Percentiles rank a stretch among this genome's conserved stretches.
phyloP scores from a whole-genome alignment of 495 filamentous ascomycete species.

The Talaromyces adpressus region DNA sequence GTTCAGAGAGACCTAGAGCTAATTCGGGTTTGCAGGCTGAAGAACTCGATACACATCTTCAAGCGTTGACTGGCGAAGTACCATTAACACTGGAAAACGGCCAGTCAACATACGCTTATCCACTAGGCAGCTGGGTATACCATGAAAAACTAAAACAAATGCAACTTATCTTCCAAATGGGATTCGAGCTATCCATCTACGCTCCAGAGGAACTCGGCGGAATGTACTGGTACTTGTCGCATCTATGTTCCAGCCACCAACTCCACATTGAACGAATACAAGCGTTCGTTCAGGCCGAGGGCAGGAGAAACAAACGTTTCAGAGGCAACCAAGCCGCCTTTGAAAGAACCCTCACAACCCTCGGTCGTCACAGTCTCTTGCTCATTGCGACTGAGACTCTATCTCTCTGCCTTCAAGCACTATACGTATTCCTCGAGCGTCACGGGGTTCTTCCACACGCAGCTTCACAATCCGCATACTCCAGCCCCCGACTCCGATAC shows the following conservation, averaged over 20 bases:
- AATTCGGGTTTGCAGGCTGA: constrained; percentile 47
- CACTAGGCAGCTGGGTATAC: constrained; percentile 83
- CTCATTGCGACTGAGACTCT: constrained; percentile 63
- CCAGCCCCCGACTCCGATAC: constrained; percentile 64
- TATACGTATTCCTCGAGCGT: constrained; percentile 62
- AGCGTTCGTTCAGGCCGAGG: constrained; percentile 35
- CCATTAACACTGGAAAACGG: constrained; percentile 40
- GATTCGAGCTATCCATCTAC: constrained; percentile 93
- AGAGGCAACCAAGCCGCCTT: constrained; percentile 30
- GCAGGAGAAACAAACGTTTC: constrained; percentile 13
- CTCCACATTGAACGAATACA: constrained; percentile 64
- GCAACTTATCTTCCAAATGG: constrained; percentile 82
- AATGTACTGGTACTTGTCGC: constrained; percentile 77
- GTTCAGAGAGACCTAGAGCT: neutral
- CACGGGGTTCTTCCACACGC: constrained; percentile 47
- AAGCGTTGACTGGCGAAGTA: constrained; percentile 53
- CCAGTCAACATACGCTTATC: constrained; percentile 53
- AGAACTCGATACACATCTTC: constrained; percentile 67
- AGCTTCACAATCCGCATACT: constrained; percentile 59
- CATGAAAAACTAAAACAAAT: constrained; percentile 82
- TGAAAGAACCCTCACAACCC: constrained; percentile 46
- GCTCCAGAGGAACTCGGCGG: constrained; percentile 75
- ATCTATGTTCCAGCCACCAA: constrained; percentile 41
- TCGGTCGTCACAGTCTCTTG: constrained; percentile 58
- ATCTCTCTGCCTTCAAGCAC: constrained; percentile 55